Evolutionary conservation across 768 basidiomycete species (phyloP).

Genomic region (Tulasnella sp.): DNA sequence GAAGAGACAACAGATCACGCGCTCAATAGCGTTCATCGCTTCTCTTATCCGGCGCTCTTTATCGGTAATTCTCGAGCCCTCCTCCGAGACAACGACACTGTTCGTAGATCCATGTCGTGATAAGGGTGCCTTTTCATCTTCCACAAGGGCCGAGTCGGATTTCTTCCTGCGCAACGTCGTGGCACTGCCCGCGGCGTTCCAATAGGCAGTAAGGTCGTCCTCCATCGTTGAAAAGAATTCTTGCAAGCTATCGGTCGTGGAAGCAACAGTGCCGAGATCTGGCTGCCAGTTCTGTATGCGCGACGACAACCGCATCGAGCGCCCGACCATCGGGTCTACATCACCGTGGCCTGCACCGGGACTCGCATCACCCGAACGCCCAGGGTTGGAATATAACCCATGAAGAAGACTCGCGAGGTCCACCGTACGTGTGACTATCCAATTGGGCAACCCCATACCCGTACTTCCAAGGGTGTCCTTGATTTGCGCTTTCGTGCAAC

Average conservation of each 20-base stretch:
- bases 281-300: neutral
- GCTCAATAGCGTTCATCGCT: constrained; percentile 63
- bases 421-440: constrained; percentile 49
- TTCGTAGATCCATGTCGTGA: neutral
- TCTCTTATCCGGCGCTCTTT: constrained; percentile 32
- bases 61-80: constrained; percentile 25
- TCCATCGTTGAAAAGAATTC: constrained; percentile 57
- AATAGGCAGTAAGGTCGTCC: constrained; percentile 38
- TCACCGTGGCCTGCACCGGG: neutral
- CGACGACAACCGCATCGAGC: neutral
- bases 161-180: constrained; percentile 9
- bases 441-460: constrained; percentile 31
- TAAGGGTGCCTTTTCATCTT: neutral
- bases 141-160: neutral
- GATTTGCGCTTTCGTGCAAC: constrained; percentile 43
- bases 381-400: neutral
- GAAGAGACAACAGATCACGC: constrained; percentile 53
- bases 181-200: constrained; percentile 30
- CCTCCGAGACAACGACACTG: constrained; percentile 17
- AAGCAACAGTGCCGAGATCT: constrained; percentile 25
- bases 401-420: constrained; percentile 23
- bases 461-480: constrained; percentile 33
- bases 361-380: neutral
- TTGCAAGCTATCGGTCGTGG: constrained; percentile 46
- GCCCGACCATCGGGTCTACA: neutral